Conservation (phyloP, 73 alveolate species). For the Tetrahymena borealis region DNA sequence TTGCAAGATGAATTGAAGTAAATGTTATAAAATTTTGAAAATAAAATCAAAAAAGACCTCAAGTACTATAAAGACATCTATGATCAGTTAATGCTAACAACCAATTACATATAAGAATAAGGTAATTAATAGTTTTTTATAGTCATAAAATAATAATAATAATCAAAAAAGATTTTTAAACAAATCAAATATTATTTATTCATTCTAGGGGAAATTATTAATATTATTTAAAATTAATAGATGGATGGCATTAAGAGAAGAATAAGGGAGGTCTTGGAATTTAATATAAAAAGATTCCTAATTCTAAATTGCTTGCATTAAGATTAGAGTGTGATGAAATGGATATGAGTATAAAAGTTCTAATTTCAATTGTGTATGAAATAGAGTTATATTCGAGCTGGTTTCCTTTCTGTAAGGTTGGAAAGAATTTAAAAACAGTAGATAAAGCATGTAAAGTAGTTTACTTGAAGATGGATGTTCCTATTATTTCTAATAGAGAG, state of each 20-base stretch:
- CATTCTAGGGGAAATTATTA: not conserved
- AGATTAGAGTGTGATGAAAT: not conserved
- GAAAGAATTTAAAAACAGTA: not conserved
- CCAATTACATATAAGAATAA: not conserved
- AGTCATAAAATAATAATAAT: too few species aligned
- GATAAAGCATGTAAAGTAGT: not conserved
- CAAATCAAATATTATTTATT: not conserved
- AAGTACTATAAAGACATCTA: not conserved
- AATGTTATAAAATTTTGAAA: not conserved
- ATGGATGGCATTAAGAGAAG: not conserved
- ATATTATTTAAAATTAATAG: not conserved
- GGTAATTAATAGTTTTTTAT: too few species aligned
- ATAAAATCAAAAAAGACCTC: not conserved
- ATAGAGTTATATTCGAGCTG: not conserved
- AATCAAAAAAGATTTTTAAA: not conserved
- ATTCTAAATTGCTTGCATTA: not conserved
- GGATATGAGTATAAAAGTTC: not conserved
- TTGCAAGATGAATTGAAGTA: not conserved
- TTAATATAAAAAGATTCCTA: not conserved
- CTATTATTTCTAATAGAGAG: not conserved
- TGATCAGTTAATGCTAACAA: not conserved
- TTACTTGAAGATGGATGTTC: not conserved
- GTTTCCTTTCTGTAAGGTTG: not conserved
- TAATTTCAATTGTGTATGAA: not conserved
- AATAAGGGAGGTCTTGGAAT: not conserved